Base-by-base conservation (phyloP, 164 flowering plant genomes). In the Macadamia tetraphylla region DNA sequence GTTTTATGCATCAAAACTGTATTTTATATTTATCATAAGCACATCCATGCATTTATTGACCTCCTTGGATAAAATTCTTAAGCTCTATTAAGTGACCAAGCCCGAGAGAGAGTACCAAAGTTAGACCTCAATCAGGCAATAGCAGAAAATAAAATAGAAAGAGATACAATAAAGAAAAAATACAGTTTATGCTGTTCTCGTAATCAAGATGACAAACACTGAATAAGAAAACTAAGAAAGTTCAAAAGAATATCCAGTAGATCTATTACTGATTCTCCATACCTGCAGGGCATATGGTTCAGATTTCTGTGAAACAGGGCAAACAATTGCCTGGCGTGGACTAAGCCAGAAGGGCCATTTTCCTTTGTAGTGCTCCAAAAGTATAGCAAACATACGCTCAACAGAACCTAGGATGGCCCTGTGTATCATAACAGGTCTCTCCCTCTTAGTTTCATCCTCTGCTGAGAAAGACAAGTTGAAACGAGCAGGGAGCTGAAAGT, bases 331-430 rank as follows among this genome's bases (percentile, higher is more conserved):
- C 74, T 95, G 99, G n/a, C 96, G 89, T 31, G 99, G 99, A 79
- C 99, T 95, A 29, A 95, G 92, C 99, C 99, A 95, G 76, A 95
- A 91, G 3, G 99, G 99, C 99, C 98, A 92, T 74, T 92, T 95
- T 29, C 99, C 99, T 76, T 95, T 95, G 69, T 87, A 92, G 73
- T 95, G 98, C 79, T 95, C 99, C 81, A 95, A 77, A 55, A 95
- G 85, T 70, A 91, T 92, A 30, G 98, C 99, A 82, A 95, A 83
- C 98, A 95, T 95, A 3, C 98, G 88, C 75, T 95, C 99, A 74
- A 92, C 98, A 51, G 98, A 92, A 29, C 99, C 99, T 44, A 95
- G 81, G 68, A 92, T 81, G 2, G 99, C 99, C 73, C 99, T 82
- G 79, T 95, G 99, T 61, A 95, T 89, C 94, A 95, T 95, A 18